Evolutionary conservation across 2,329 filamentous ascomycete genomes (phyloP).

Genomic region (Fusarium brachygibbosum): DNA sequence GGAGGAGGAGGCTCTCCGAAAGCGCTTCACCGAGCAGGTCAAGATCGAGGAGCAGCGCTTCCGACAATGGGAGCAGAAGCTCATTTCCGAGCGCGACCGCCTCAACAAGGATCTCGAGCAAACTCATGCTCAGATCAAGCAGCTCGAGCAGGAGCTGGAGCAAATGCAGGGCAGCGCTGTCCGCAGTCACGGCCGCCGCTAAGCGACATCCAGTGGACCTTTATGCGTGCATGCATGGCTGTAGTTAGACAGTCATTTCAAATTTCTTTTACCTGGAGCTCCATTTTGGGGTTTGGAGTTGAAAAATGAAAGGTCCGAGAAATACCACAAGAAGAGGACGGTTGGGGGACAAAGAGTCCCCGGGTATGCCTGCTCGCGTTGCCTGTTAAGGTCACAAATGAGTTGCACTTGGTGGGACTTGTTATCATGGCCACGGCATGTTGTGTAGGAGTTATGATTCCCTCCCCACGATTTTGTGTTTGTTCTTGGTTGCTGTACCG

Average conservation of each 20-base stretch:
- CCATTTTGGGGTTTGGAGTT: constrained; percentile 55
- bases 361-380: constrained; percentile 51
- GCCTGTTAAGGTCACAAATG: constrained; percentile 27
- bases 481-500: constrained; percentile 43
- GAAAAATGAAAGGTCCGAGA: constrained; percentile 52
- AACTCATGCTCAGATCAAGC: constrained; percentile 94
- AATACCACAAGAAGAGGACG: constrained; percentile 50
- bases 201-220: constrained; percentile 54
- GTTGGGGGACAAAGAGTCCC: constrained; percentile 44
- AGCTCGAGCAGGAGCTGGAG: constrained; percentile 92
- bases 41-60: constrained; percentile 99
- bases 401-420: constrained; percentile 34
- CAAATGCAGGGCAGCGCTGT: constrained; percentile 90
- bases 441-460: constrained; percentile 49
- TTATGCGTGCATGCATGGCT: constrained; percentile 46
- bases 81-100: constrained; percentile 97
- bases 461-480: constrained; percentile 44
- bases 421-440: constrained; percentile 41
- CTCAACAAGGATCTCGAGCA: constrained; percentile 99
- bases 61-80: constrained; percentile 99
- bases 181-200: constrained; percentile 93
- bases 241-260: constrained; percentile 49
- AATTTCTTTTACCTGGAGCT: constrained; percentile 49
- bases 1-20: constrained; percentile 97
- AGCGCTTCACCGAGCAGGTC: constrained; percentile 99